Base-by-base conservation (phyloP, 768 basidiomycete species). In the Suillus bovinus region DNA sequence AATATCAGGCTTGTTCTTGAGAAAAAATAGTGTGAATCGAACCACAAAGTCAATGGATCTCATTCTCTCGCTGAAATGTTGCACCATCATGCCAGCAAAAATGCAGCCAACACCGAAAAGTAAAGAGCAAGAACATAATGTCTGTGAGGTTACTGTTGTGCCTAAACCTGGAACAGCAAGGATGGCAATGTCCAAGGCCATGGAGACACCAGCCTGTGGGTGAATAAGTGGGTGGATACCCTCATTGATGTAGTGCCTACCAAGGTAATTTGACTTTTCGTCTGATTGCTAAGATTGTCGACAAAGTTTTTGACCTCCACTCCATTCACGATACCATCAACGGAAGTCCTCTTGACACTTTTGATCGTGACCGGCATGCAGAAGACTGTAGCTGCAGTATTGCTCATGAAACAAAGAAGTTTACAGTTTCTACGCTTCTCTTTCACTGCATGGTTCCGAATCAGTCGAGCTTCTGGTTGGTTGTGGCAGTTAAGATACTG, bases 161-260 rank as follows among this genome's bases (percentile, higher is more conserved):
- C 57, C 57, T 11, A 58, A 16, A 42, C 38, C 39, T 5, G 57
- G 57, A 9, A 58, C 29, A 11, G 57, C 57, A 29, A 58, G 57
- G 57, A 58, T 58, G 39, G 34, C 24, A 24, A 38, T 34, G 24
- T 58, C 57, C n/a, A 58, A 20, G 38, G 57, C 57, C 57, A 58
- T 58, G 8, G 42, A 41, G n/a, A 58, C 57, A 11, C 57, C 42
- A 14, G 58, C 58, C 58, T 59, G 10, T 34, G 8, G 33, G 33
- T 5, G 33, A 34, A 34, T 34, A 34, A 10, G 33, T 34, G 33
- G 33, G 9, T 10, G 33, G 33, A 34, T 10, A 34, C 33, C 33
- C 33, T 34, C 33, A 34, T 9, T 10, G 33, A 34, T 34, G 33
- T 34, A 34, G 29, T 3, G 2, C 42, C 46, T 59, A 59, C 58